Evolutionary conservation across 768 basidiomycete genomes (phyloP).

Genomic region (Panellus pusillus): DNA sequence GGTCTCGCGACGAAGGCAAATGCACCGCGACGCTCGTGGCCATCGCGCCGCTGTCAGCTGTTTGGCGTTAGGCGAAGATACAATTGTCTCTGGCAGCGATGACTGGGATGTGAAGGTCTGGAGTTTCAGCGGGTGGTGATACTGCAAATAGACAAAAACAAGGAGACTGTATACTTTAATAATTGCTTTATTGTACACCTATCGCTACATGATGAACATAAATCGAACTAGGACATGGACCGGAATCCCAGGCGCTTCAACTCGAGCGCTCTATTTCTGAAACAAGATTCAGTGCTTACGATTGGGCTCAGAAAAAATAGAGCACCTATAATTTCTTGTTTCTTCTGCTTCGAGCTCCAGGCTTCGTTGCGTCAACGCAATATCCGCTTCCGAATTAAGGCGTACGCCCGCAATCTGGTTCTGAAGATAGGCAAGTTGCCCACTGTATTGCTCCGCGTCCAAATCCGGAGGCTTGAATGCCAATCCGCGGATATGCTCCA

Average conservation of each 20-base stretch:
- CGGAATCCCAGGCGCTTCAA: slow-evolving; percentile 11
- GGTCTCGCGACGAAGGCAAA: slow-evolving; percentile 87
- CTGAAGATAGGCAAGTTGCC: slow-evolving; percentile 43
- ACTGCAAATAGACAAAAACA: too few relatives aligned
- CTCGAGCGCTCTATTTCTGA: slow-evolving; percentile 9
- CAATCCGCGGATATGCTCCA: slow-evolving; percentile 35
- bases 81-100: slow-evolving; percentile 95
- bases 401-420: slow-evolving; percentile 34
- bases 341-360: slow-evolving; percentile 30
- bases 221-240: background rate
- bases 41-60: slow-evolving; percentile 95
- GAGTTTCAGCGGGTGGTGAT: slow-evolving; percentile 54
- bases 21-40: slow-evolving; percentile 87
- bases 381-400: slow-evolving; percentile 29
- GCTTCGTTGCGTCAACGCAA: slow-evolving; percentile 36
- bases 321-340: slow-evolving; percentile 21
- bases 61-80: slow-evolving; percentile 87
- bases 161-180: too few relatives aligned
- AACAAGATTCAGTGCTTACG: too few relatives aligned
- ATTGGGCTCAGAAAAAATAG: background rate
- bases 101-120: slow-evolving; percentile 87
- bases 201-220: slow-evolving; percentile 6
- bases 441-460: slow-evolving; percentile 31
- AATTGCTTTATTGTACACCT: background rate
- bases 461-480: slow-evolving; percentile 34